These are phyloP conservation scores for Colletotrichum gloeosporioides DNA, from an alignment of 2,329 filamentous ascomycete species.

Conservation along the genomic window DNA sequence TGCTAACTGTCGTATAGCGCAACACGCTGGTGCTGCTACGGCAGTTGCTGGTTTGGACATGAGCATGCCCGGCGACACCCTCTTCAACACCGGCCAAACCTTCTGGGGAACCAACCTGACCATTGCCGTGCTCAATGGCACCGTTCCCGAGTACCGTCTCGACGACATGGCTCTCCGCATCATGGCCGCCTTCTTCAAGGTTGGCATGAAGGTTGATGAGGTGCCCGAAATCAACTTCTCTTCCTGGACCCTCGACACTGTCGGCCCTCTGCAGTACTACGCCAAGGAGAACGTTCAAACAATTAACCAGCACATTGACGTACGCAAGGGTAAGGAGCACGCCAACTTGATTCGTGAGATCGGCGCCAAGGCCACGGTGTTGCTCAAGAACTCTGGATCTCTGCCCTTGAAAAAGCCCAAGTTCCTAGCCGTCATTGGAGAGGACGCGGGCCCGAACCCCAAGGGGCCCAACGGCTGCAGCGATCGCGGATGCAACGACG, in stretches of 20 bases:
- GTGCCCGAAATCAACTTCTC: conserved; percentile 77
- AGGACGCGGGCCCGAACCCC: conserved; percentile 79
- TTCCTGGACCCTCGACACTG: conserved; percentile 83
- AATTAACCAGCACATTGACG: conserved; percentile 84
- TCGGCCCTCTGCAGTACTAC: conserved; percentile 69
- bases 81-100: conserved; percentile 73
- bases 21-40: conserved; percentile 67
- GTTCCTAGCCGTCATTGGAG: conserved; percentile 79
- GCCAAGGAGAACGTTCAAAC: conserved; percentile 67
- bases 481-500: conserved; percentile 67
- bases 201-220: conserved; percentile 56
- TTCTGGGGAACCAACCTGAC: conserved; percentile 92
- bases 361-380: conserved; percentile 80
- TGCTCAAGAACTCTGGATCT: conserved; percentile 83
- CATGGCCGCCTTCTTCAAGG: conserved; percentile 73
- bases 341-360: conserved; percentile 75
- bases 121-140: conserved; percentile 86
- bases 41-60: conserved; percentile 81
- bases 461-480: conserved; percentile 80
- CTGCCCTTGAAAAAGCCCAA: conserved; percentile 82
- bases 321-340: conserved; percentile 71
- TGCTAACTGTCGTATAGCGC: conserved; percentile 42
- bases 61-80: conserved; percentile 86
- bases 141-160: conserved; percentile 82
- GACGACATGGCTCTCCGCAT: conserved; percentile 93